Evolutionary conservation across 306 rosid species (phyloP), one percentile per base, ranked within the genome.

Genomic region (Fragaria nilgerrensis): DNA sequence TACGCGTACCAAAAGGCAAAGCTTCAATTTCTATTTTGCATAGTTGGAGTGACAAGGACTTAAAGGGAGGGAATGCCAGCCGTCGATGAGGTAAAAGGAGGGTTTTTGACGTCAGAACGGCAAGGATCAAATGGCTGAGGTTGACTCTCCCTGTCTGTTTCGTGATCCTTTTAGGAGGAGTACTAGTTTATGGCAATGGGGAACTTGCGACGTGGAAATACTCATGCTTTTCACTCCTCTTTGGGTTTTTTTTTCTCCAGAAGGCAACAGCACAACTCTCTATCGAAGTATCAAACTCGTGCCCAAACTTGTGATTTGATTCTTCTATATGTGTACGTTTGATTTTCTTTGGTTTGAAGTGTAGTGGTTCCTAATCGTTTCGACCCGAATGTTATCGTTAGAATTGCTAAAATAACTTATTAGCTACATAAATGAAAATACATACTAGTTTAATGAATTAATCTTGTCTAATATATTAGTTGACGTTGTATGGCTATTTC

Each of bases 51-150:
- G 78, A 63, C 23, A 12, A 2, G 12, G 70, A 74, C 59, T 44
- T 62, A 47, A 61, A 74, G 48, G 52, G 79, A 23, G 32, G 23
- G 48, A 23, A n/a, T 55, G 76, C 20, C 80, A 55, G 58, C 74
- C 90, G 77, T 84, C 56, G 49, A 76, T 19, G 75, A 47, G 56
- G 44, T 1, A 32, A 63, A 43, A 22, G 1, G 32, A 53, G 36
- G 37, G 71, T 27, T 9, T 7, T 36, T 81, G 88, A 89, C 48
- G 72, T 83, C 82, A 84, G 16, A 56, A 15, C 70, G 68, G 75
- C 82, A 41, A 9, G 47, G 55, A 52, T 55, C 75, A 8, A 27
- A 74, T 19, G 78, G 72, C 1, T 10, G 69, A 72, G 76, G n/a
- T 6, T 69, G 85, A 19, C 78, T 62, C 78, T 62, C 10, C 75